Evolutionary conservation across 2,329 filamentous ascomycete species (phyloP).

Genomic region (Phoma herbarum): DNA sequence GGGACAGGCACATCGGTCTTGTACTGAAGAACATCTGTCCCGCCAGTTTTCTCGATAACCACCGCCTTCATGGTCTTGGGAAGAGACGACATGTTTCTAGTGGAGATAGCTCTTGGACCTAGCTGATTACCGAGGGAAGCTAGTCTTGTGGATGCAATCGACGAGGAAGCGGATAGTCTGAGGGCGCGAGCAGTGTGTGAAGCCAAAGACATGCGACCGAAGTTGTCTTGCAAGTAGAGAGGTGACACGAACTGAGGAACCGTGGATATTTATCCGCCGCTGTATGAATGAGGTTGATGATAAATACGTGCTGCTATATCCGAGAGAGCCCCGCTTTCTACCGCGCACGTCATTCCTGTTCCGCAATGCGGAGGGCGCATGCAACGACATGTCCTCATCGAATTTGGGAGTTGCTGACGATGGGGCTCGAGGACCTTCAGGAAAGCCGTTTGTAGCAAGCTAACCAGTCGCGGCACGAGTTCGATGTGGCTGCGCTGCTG

Average conservation of each 20-base stretch:
- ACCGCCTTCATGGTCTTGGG: slow-evolving; percentile 78
- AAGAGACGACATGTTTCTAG: slow-evolving; percentile 57
- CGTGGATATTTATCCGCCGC: slow-evolving; percentile 13
- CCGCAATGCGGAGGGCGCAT: not conserved
- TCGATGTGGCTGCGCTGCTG: no score
- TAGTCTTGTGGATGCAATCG: slow-evolving; percentile 32
- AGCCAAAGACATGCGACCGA: slow-evolving; percentile 28
- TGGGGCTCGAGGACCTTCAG: not conserved
- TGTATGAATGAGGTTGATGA: slow-evolving; percentile 16
- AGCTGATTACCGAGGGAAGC: slow-evolving; percentile 29
- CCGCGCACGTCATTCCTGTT: slow-evolving; percentile 22
- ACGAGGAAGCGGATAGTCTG: slow-evolving; percentile 15
- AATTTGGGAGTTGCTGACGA: not conserved
- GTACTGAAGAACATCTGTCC: slow-evolving; percentile 75
- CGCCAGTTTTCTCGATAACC: slow-evolving; percentile 75
- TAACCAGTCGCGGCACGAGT: not conserved
- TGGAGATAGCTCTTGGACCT: slow-evolving; percentile 14
- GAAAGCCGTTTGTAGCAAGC: not conserved
- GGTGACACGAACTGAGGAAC: not conserved
- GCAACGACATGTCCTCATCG: not conserved
- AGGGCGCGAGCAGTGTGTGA: slow-evolving; percentile 22
- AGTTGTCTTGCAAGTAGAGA: not conserved
- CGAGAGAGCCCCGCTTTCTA: slow-evolving; percentile 18
- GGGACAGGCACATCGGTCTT: slow-evolving; percentile 77
- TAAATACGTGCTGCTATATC: slow-evolving; percentile 24